Conservation (phyloP, 1,284 basidiomycete species). For the Papiliotrema terrestris region DNA sequence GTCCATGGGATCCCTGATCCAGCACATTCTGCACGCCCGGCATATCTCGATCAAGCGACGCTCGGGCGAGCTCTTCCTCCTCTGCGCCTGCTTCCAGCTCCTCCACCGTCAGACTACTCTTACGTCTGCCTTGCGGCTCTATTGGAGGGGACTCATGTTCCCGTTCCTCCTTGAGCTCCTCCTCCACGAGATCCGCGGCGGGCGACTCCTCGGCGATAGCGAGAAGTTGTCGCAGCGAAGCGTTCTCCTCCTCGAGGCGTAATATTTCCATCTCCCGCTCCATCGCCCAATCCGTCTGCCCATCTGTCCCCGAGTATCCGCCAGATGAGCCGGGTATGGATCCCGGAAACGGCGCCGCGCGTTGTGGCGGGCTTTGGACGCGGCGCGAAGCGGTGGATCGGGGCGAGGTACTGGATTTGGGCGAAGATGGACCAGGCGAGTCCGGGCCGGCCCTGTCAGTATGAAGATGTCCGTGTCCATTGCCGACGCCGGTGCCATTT, state of each 20-base stretch:
- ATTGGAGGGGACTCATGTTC: background rate
- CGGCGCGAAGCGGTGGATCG: conserved; percentile 2
- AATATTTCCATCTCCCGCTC: conserved; percentile 79
- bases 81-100: conserved; percentile 40
- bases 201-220: conserved; percentile 54
- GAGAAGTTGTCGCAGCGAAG: conserved; percentile 65
- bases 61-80: conserved; percentile 24
- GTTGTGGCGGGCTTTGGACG: conserved; percentile 15
- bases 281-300: conserved; percentile 69
- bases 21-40: background rate
- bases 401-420: conserved; percentile 7
- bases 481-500: background rate
- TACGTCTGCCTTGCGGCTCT: conserved; percentile 17
- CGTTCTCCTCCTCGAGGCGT: conserved; percentile 76
- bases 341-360: conserved; percentile 28
- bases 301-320: conserved; percentile 44
- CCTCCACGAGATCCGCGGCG: conserved; percentile 6
- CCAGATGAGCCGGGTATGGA: conserved; percentile 36
- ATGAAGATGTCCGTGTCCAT: too few relatives aligned
- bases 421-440: conserved; percentile 3
- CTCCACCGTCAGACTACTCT: conserved; percentile 35
- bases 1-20: background rate
- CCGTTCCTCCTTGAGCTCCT: background rate
- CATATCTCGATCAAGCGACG: background rate
- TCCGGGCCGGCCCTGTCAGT: background rate